Percentiles rank a stretch among this genome's conserved stretches.
These are phyloP conservation scores for Nicotiana undulata DNA, from an alignment of 257 asterid genomes.

Conservation along the genomic window DNA sequence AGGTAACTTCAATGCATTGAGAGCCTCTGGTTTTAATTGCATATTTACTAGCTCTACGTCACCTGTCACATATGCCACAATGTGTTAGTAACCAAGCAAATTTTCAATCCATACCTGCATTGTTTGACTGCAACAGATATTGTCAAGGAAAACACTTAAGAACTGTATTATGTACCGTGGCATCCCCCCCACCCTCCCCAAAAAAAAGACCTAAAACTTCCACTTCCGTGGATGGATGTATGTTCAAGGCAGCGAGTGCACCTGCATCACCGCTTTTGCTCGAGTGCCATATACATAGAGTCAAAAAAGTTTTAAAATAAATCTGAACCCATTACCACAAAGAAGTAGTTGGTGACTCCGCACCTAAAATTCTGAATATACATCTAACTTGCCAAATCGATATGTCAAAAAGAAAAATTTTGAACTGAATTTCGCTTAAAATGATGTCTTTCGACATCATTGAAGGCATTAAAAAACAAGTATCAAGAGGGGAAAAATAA, in stretches of 20 bases:
- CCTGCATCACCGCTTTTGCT: neutral
- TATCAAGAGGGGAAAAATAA: neutral
- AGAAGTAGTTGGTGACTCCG: neutral
- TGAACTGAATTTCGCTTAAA: neutral
- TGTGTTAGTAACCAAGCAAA: neutral
- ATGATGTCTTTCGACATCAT: neutral
- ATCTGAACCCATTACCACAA: neutral
- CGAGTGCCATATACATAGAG: neutral
- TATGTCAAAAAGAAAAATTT: neutral
- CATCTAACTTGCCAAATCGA: neutral
- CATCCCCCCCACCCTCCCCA: neutral
- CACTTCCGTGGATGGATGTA: neutral
- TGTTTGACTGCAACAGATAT: neutral
- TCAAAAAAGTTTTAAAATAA: neutral
- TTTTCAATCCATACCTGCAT: neutral
- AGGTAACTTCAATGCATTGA: slow-evolving; percentile 92
- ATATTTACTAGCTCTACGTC: slow-evolving; percentile 90
- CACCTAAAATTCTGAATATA: neutral
- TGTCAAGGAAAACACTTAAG: neutral
- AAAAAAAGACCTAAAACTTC: neutral
- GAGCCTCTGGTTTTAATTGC: slow-evolving; percentile 99
- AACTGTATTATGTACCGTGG: neutral
- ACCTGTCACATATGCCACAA: slow-evolving; percentile 38
- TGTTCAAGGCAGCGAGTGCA: neutral
- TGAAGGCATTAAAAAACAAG: neutral